Conservation (phyloP, 495 filamentous ascomycete species). For the Evernia prunastri region DNA sequence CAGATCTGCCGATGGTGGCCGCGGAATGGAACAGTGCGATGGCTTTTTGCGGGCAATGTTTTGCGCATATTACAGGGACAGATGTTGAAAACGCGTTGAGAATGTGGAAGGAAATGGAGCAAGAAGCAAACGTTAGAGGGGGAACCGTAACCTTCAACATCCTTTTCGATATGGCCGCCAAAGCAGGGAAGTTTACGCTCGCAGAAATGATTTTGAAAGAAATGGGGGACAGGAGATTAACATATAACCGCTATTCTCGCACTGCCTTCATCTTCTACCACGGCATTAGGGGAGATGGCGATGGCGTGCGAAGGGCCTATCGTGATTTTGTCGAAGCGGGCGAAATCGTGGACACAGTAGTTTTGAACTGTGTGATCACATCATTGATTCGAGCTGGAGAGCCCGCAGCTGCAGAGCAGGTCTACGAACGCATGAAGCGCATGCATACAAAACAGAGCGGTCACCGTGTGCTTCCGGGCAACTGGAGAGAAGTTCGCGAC, state of each 20-base stretch:
- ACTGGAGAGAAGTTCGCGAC: conserved; percentile 47
- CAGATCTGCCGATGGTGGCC: conserved; percentile 54
- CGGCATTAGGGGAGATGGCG: conserved; percentile 61
- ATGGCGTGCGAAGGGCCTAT: conserved; percentile 65
- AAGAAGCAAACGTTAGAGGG: conserved; percentile 52
- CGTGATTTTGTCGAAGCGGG: conserved; percentile 68
- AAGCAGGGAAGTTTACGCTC: conserved; percentile 71
- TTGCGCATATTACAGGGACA: conserved; percentile 50
- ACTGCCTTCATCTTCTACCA: conserved; percentile 75
- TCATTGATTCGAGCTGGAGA: conserved; percentile 71
- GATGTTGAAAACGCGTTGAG: conserved; percentile 68
- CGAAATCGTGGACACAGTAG: conserved; percentile 81
- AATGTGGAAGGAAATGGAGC: conserved; percentile 88
- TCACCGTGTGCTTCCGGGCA: conserved; percentile 42
- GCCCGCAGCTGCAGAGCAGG: conserved; percentile 59
- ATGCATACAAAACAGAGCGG: conserved; percentile 40
- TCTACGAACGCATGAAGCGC: conserved; percentile 76
- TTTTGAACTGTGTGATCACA: conserved; percentile 76
- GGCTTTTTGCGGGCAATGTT: conserved; percentile 65
- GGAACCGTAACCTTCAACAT: conserved; percentile 81
- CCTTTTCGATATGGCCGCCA: conserved; percentile 81
- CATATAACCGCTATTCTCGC: conserved; percentile 66
- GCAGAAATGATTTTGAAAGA: conserved; percentile 79
- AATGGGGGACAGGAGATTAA: conserved; percentile 60
- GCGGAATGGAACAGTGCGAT: conserved; percentile 80